These are phyloP conservation scores for Colletotrichum kahawae DNA, from an alignment of 2,329 filamentous ascomycete species.

Conservation along the genomic window DNA sequence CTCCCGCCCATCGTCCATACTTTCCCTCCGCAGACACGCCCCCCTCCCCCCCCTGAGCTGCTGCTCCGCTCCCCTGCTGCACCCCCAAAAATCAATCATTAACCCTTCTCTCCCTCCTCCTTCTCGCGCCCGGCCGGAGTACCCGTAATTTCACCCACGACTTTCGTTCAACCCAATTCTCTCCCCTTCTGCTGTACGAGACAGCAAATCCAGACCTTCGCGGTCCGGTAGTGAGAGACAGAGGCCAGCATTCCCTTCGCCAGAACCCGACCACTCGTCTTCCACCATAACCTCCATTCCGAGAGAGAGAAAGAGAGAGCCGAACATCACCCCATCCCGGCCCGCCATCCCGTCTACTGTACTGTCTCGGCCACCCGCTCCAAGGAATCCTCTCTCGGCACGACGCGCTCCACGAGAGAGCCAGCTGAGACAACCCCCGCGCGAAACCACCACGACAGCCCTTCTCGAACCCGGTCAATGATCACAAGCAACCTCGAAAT, in stretches of 20 bases:
- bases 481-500: neutral
- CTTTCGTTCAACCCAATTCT: neutral
- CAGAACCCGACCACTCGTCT: neutral
- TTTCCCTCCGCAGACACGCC: neutral
- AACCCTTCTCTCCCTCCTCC: constrained; percentile 19
- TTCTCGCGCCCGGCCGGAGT: neutral
- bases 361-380: constrained; percentile 13
- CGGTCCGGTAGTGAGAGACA: constrained; percentile 7
- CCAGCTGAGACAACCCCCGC: constrained; percentile 21
- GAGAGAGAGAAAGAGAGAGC: neutral
- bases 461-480: constrained; percentile 4
- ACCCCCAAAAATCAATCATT: constrained; percentile 19
- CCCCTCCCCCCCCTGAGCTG: neutral
- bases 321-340: neutral
- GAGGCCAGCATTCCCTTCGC: neutral
- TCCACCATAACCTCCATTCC: neutral
- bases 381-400: constrained; percentile 3
- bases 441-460: neutral
- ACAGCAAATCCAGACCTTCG: constrained; percentile 12
- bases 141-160: constrained; percentile 11
- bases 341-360: constrained; percentile 5
- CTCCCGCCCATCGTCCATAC: neutral
- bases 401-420: constrained; percentile 24
- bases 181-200: neutral
- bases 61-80: neutral